These are phyloP conservation scores for Ottelia alismoides DNA, from an alignment of 106 monocot species.

Conservation along the genomic window DNA sequence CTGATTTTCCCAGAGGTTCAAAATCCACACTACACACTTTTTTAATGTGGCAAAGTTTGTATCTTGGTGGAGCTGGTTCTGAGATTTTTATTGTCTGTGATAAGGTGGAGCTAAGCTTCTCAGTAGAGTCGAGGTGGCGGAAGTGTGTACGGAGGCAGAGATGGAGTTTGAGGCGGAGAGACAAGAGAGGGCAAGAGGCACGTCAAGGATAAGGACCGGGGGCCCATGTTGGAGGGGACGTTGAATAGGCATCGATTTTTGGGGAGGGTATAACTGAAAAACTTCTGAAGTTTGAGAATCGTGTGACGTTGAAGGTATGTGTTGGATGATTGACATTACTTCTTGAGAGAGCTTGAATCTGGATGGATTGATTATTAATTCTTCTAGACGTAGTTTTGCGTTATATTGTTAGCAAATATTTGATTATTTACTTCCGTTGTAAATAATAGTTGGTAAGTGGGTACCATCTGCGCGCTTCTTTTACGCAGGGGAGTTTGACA, in stretches of 20 bases:
- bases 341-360: no score
- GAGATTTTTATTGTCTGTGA: neutral
- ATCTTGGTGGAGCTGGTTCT: neutral
- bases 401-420: no score
- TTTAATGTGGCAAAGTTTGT: neutral
- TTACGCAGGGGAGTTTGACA: no score
- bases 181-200: conserved; percentile 8
- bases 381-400: no score
- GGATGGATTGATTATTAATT: no score
- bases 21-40: neutral
- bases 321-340: no score
- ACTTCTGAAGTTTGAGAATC: conserved; percentile 73
- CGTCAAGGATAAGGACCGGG: conserved; percentile 15
- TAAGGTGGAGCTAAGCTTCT: conserved; percentile 60
- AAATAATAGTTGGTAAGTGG: no score
- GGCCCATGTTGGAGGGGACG: conserved; percentile 10
- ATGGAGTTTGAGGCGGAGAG: conserved; percentile 65
- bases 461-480: no score
- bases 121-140: conserved; percentile 50
- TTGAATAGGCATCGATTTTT: conserved; percentile 65
- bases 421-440: no score
- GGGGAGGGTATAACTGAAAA: conserved; percentile 60
- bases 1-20: conserved; percentile 13
- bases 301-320: conserved; percentile 76
- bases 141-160: conserved; percentile 71